Evolutionary conservation across 2,329 filamentous ascomycete species (phyloP).

Genomic region (Pseudogymnoascus sp.): DNA sequence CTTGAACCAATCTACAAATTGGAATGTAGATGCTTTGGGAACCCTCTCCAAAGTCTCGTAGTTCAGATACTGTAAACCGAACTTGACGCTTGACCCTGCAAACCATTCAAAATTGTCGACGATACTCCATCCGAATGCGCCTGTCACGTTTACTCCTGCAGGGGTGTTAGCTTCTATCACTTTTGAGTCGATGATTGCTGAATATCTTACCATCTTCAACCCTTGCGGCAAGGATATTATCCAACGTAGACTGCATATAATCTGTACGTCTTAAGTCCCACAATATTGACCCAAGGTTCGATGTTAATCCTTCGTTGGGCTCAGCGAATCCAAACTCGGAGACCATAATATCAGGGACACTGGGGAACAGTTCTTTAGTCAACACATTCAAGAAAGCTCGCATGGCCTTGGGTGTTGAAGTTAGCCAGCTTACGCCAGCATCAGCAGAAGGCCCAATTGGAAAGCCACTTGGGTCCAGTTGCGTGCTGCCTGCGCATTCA

Average conservation of each 20-base stretch:
- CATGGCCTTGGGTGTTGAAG: conserved; percentile 33
- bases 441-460: conserved; percentile 38
- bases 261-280: conserved; percentile 36
- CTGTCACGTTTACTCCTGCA: conserved; percentile 32
- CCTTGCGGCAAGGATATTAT: conserved; percentile 33
- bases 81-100: conserved; percentile 30
- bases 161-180: background rate
- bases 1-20: conserved; percentile 37
- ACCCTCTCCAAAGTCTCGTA: conserved; percentile 34
- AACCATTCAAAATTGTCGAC: conserved; percentile 35
- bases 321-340: conserved; percentile 36
- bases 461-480: conserved; percentile 34
- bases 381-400: conserved; percentile 36
- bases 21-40: conserved; percentile 36
- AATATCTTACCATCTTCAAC: conserved; percentile 26
- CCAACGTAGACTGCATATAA: conserved; percentile 35
- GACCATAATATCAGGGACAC: conserved; percentile 34
- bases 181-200: background rate
- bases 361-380: conserved; percentile 36
- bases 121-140: conserved; percentile 35
- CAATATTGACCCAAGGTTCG: conserved; percentile 26
- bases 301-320: conserved; percentile 30
- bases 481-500: conserved; percentile 32
- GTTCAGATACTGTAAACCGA: conserved; percentile 37
- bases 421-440: conserved; percentile 35